Evolutionary conservation across 2,329 filamentous ascomycete genomes (phyloP), one percentile per base, ranked within the genome.

Genomic region (Bisporella sp.): DNA sequence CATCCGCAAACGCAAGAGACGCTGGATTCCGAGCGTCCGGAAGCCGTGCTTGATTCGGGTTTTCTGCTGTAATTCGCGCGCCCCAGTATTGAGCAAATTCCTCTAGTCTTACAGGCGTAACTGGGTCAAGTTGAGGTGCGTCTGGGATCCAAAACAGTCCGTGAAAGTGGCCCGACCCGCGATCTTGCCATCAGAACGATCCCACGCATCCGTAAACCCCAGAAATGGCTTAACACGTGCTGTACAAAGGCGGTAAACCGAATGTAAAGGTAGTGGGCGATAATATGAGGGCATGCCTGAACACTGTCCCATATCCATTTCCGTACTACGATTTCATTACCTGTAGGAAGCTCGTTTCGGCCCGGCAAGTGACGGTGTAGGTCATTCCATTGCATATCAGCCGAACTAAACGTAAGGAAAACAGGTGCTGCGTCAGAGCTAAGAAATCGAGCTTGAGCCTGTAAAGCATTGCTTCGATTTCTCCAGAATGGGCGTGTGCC

Each of bases 401-500:
- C 37, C 33, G 45, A 5, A 39, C 45, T 46, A 39, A 46, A 46
- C n/a, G 45, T 46, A 12, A 46, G 30, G 35, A 46, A 46, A 12
- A 46, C 31, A 35, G 32, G 45, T 3, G 45, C 33, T 4, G 32
- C 37, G 31, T 21, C 31, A 39, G 45, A 32, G 28, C n/a, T 35
- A 32, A 46, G 45, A 33, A 46, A 46, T 30, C 45, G 32, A 32
- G 45, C 45, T 30, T 46, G 31, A 13, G 45, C 32, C 5, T 46
- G 30, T 37, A 46, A 33, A 29, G n/a, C n/a, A 29, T 39, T 39
- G 28, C 31, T 39, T 32, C 37, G 33, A 37, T 37, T 46, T 32
- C 31, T 46, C 45, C 31, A 46, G 31, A 46, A 46, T 30, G 45
- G 45, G 3, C 45, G 45, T 13, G 45, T 46, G 31, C 45, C 45